phyloP scores from a whole-genome alignment of 306 rosid species.

The Biancaea sappan region DNA sequence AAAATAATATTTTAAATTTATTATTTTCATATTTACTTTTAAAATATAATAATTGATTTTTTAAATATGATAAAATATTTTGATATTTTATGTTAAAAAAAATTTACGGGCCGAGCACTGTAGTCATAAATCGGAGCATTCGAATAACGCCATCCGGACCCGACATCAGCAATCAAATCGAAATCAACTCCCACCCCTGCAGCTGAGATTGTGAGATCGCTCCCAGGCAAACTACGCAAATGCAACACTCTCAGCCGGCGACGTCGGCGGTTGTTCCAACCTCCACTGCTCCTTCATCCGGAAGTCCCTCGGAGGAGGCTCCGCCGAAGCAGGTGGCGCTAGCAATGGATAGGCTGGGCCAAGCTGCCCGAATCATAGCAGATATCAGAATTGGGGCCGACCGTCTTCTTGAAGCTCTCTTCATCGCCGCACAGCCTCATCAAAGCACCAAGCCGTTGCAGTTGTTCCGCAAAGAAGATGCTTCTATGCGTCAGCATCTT shows the following conservation, averaged over 20 bases:
- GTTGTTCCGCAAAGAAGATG: constrained; percentile 71
- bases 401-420: constrained; percentile 85
- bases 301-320: constrained; percentile 59
- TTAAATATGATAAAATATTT: too few species aligned
- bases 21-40: too few species aligned
- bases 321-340: constrained; percentile 94
- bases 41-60: too few species aligned
- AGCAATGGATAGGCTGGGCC: constrained; percentile 84
- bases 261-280: constrained; percentile 44
- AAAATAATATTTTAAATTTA: too few species aligned
- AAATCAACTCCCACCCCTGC: neutral
- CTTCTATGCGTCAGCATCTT: constrained; percentile 83
- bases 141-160: neutral
- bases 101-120: too few species aligned
- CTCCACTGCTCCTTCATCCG: constrained; percentile 46
- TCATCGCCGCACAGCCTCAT: constrained; percentile 69
- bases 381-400: constrained; percentile 91
- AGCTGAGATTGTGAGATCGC: neutral
- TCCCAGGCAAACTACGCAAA: constrained; percentile 17
- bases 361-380: constrained; percentile 84
- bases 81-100: too few species aligned
- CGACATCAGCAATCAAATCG: neutral
- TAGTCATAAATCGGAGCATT: neutral
- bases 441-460: constrained; percentile 71
- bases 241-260: constrained; percentile 53